Base-by-base conservation (phyloP, 768 basidiomycete genomes). In the Tephrocybe sp. region DNA sequence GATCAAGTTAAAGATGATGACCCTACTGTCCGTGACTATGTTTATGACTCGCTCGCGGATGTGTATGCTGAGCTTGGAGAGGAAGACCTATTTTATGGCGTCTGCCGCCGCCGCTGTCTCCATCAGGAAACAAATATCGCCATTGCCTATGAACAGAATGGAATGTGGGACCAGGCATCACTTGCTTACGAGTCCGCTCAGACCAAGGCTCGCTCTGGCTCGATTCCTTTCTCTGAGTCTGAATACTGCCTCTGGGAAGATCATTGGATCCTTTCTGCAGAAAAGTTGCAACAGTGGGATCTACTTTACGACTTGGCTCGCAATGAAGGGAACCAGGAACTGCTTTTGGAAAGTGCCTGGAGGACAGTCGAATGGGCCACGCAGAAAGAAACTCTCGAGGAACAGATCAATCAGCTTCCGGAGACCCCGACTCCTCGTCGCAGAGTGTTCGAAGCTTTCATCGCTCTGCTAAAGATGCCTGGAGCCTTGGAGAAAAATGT, bases 191-290 rank as follows among this genome's bases (percentile, higher is more conserved):
- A 99, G 68, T 71, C 74, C 21, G 97, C 95, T 1, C 95, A 98
- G 68, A 84, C 75, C 56, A 90, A 86, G 66, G 87, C 93, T 7
- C 79, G 93, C 38, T 75, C 80, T 3, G 92, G 92, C 4, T 72
- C 80, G 5, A 83, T 97, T 45, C 85, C 94, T 1, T 98, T 95
- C 72, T 87, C 89, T 11, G 97, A 99, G 66, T 77, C 88, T 1
- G 97, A 99, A 66, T 98, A 95, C 65, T 93, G 90, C 60, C 74
- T 99, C 16, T 99, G 97, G 97, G 97, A 99, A 61, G 97, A 99
- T 64, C 97, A 99, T 65, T 99, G 97, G 96, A 89, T 99, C 51
- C 72, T 95, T 7, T 80, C 94, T 1, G 87, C 93, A 0, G 92
- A 96, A 70, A 99, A 99, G 67, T 74, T 99, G 15, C 97, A 98